A percentile compares a stretch with the other conserved stretches of the same genome.
Conservation (phyloP, 257 asterid species). For the Haberlea rhodopensis region DNA sequence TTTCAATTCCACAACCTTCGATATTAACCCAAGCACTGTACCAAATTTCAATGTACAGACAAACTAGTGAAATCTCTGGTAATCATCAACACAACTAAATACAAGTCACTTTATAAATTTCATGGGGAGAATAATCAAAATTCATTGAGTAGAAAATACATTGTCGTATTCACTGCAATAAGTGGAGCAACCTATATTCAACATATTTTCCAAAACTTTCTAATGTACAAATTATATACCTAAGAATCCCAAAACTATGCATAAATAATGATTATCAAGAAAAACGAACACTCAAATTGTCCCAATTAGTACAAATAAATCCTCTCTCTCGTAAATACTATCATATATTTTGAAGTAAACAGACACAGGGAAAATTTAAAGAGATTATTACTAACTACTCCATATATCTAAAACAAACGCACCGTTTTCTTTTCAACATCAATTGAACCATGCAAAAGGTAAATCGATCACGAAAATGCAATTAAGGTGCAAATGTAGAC, state of each 20-base stretch:
- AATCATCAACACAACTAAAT: neutral
- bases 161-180: neutral
- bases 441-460: neutral
- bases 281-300: neutral
- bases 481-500: slow-evolving; percentile 11
- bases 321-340: neutral
- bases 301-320: neutral
- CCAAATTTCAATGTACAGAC: neutral
- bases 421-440: neutral
- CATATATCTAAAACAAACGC: neutral
- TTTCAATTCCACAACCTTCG: neutral
- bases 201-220: neutral
- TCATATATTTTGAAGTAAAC: neutral
- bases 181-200: neutral
- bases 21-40: neutral
- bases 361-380: neutral
- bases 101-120: neutral
- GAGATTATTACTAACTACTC: neutral
- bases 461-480: slow-evolving; percentile 9
- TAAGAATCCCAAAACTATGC: neutral
- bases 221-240: neutral
- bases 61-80: neutral
- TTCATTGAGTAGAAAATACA: neutral
- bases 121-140: neutral
- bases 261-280: neutral